Evolutionary conservation across 2,329 filamentous ascomycete genomes (phyloP).

Genomic region (Pseudogymnoascus sp.): DNA sequence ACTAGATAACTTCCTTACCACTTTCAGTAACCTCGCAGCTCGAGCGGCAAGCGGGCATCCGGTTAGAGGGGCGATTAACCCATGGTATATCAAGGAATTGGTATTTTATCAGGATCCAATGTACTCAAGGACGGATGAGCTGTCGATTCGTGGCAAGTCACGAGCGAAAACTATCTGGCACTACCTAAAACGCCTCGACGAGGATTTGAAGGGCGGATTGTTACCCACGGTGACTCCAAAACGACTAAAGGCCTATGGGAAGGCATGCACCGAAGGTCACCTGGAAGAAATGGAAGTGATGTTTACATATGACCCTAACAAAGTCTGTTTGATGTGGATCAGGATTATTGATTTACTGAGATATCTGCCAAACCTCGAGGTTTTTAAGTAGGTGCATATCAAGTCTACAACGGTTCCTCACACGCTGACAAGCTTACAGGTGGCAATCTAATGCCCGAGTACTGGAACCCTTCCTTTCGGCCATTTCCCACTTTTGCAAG

Average conservation of each 20-base stretch:
- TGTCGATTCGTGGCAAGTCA: neutral
- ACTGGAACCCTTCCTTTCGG: neutral
- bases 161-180: neutral
- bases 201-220: neutral
- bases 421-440: neutral
- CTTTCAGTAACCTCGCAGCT: neutral
- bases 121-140: neutral
- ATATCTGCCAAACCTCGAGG: neutral
- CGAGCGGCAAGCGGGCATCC: neutral
- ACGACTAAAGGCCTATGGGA: neutral
- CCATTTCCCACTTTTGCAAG: neutral
- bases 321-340: constrained; percentile 1
- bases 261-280: neutral
- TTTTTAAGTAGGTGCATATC: neutral
- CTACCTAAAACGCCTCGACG: neutral
- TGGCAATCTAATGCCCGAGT: neutral
- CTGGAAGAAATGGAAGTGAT: neutral
- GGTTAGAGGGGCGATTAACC: neutral
- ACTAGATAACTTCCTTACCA: neutral
- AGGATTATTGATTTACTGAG: neutral
- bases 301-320: neutral
- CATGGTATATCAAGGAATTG: neutral
- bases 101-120: neutral
- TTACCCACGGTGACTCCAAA: neutral
- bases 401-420: neutral